Evolutionary conservation across 768 basidiomycete species (phyloP).

Genomic region (Suillus placidus): DNA sequence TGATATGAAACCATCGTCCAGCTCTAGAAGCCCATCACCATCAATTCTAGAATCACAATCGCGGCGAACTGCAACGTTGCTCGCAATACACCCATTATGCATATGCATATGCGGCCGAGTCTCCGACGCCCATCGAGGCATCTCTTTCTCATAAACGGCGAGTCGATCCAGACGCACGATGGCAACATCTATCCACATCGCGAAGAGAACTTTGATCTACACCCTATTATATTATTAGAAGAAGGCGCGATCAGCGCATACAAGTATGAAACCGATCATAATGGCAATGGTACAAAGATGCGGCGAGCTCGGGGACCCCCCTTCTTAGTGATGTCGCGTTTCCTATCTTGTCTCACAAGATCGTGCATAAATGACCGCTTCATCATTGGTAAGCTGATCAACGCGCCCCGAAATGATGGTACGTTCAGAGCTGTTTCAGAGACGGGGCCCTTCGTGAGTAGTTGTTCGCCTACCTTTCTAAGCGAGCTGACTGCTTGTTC

Average conservation of each 20-base stretch:
- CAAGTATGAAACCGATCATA: background rate
- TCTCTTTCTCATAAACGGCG: background rate
- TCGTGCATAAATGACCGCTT: background rate
- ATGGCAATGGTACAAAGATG: background rate
- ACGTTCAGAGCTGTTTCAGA: background rate
- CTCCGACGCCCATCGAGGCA: background rate
- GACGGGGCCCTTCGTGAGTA: background rate
- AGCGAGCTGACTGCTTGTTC: background rate
- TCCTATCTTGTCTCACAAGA: background rate
- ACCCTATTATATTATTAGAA: background rate
- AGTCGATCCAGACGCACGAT: background rate
- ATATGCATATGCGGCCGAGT: background rate
- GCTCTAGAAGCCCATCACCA: background rate
- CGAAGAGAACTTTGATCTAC: background rate
- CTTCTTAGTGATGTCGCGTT: background rate
- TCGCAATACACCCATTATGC: background rate
- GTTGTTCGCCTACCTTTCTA: background rate
- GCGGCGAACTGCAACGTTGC: background rate
- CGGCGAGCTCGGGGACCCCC: background rate
- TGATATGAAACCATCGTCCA: background rate
- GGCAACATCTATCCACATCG: background rate
- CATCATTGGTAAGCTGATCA: constrained; percentile 3
- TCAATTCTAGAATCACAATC: background rate
- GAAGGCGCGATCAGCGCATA: background rate
- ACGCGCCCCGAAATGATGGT: background rate